Conservation (phyloP, 2,329 filamentous ascomycete genomes). For the Fusarium sp. region DNA sequence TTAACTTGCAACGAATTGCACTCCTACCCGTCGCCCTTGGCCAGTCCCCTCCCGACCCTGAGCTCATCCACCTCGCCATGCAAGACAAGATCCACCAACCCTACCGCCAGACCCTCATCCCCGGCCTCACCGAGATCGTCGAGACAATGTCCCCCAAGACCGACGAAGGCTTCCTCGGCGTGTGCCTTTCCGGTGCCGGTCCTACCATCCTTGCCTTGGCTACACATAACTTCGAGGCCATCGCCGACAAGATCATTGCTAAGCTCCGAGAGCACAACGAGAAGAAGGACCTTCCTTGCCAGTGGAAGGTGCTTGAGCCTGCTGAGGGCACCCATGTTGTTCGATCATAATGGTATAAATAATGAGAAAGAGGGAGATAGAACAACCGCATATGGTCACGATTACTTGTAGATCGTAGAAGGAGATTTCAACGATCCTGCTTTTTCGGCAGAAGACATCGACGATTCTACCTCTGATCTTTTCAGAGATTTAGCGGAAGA, state of each 20-base stretch:
- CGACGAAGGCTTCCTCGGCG: slow-evolving; percentile 89
- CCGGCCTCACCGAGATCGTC: slow-evolving; percentile 89
- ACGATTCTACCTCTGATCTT: neutral
- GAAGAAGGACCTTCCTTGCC: slow-evolving; percentile 76
- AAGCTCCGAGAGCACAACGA: slow-evolving; percentile 72
- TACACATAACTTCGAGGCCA: slow-evolving; percentile 87
- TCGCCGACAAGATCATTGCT: slow-evolving; percentile 81
- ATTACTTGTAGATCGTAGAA: slow-evolving; percentile 10
- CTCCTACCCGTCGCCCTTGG: slow-evolving; percentile 90
- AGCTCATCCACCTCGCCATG: slow-evolving; percentile 97
- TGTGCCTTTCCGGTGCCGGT: slow-evolving; percentile 93
- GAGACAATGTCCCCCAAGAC: slow-evolving; percentile 88
- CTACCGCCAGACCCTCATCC: slow-evolving; percentile 91
- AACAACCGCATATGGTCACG: neutral
- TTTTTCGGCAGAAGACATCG: neutral
- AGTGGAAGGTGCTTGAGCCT: slow-evolving; percentile 89
- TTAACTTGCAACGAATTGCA: slow-evolving; percentile 94
- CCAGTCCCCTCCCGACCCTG: slow-evolving; percentile 87
- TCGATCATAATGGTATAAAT: slow-evolving; percentile 42
- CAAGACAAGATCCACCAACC: slow-evolving; percentile 98
- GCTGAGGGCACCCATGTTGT: slow-evolving; percentile 74
- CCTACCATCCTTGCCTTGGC: slow-evolving; percentile 95
- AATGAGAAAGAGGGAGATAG: neutral
- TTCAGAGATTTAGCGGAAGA: neutral
- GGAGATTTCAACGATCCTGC: neutral